Evolutionary conservation across 768 basidiomycete genomes (phyloP), one percentile per base, ranked within the genome.

Genomic region (Omphalotus guepiniiformis): DNA sequence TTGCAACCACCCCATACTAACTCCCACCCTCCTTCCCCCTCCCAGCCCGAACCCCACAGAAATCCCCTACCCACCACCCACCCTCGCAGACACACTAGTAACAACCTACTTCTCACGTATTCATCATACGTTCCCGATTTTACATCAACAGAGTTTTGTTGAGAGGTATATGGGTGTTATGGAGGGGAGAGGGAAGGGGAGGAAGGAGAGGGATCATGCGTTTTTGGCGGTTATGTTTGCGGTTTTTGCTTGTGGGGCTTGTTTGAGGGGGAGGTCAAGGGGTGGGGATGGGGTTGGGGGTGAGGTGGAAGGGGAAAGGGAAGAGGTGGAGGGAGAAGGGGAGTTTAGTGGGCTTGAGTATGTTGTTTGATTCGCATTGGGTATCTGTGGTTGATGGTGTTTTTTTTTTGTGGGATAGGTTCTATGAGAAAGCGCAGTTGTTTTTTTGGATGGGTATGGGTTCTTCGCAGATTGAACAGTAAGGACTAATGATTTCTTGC

Each of bases 241-340:
- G 23, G 55, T 56, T 3, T 56, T 56, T 43, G 55, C 55, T 8
- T 56, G 55, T 34, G 55, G 53, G 1, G 50, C 50, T 32, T 54
- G 53, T 41, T 30, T 48, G 11, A 41, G 36, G 8, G 41, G 38
- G 16, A 36, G 46, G 18, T 15, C 39, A 35, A 45, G 28, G n/a
- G 15, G n/a, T n/a, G n/a, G n/a, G n/a, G n/a, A n/a, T n/a, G n/a
- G n/a, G n/a, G n/a, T n/a, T n/a, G n/a, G n/a, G n/a, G n/a, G n/a
- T n/a, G n/a, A n/a, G n/a, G n/a, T n/a, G n/a, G n/a, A n/a, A n/a
- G n/a, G n/a, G n/a, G n/a, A n/a, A n/a, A n/a, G n/a, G n/a, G n/a
- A n/a, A n/a, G n/a, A n/a, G n/a, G n/a, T n/a, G n/a, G n/a, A n/a
- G n/a, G 45, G 36, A 29, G 37, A 25, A 22, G 29, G 13, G 15